Evolutionary conservation across 2,329 filamentous ascomycete species (phyloP).

Genomic region (Fusarium setosum): DNA sequence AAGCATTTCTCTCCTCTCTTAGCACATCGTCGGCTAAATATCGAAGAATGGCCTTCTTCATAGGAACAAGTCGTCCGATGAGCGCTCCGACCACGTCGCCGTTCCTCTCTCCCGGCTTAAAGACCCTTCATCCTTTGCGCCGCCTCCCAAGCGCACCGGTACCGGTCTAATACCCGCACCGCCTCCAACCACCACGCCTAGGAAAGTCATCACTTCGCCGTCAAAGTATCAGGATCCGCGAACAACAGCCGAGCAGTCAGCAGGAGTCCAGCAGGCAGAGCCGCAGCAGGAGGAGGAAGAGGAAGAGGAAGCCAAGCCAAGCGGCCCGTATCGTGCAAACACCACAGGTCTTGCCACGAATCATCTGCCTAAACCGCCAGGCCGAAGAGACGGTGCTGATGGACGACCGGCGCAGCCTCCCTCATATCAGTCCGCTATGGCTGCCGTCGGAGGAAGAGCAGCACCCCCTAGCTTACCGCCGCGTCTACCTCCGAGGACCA

Average conservation of each 20-base stretch:
- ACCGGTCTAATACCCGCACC: conserved; percentile 49
- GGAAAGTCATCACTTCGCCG: conserved; percentile 45
- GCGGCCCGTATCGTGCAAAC: conserved; percentile 75
- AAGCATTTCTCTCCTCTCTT: conserved; percentile 39
- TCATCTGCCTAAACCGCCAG: conserved; percentile 77
- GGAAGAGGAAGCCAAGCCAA: conserved; percentile 56
- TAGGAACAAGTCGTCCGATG: conserved; percentile 50
- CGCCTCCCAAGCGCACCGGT: conserved; percentile 75
- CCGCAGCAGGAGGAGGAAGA: conserved; percentile 22
- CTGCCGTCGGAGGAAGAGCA: conserved; percentile 35
- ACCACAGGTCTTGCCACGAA: conserved; percentile 78
- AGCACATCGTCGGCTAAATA: conserved; percentile 3
- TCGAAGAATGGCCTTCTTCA: conserved; percentile 59
- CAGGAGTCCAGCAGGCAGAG: conserved; percentile 8
- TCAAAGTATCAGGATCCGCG: conserved; percentile 50
- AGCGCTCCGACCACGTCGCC: conserved; percentile 53
- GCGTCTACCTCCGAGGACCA: conserved; percentile 66
- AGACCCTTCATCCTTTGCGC: conserved; percentile 82
- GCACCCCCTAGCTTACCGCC: conserved; percentile 74
- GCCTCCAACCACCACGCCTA: conserved; percentile 37
- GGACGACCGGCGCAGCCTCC: conserved; percentile 47
- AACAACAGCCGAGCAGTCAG: conserved; percentile 24
- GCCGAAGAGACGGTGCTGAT: conserved; percentile 58
- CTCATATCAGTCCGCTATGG: conserved; percentile 44
- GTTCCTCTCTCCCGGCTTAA: conserved; percentile 76